A percentile compares a stretch with the other conserved stretches of the same genome.
phyloP scores from a whole-genome alignment of 768 basidiomycete genomes.

The Hypholoma fasciculare region DNA sequence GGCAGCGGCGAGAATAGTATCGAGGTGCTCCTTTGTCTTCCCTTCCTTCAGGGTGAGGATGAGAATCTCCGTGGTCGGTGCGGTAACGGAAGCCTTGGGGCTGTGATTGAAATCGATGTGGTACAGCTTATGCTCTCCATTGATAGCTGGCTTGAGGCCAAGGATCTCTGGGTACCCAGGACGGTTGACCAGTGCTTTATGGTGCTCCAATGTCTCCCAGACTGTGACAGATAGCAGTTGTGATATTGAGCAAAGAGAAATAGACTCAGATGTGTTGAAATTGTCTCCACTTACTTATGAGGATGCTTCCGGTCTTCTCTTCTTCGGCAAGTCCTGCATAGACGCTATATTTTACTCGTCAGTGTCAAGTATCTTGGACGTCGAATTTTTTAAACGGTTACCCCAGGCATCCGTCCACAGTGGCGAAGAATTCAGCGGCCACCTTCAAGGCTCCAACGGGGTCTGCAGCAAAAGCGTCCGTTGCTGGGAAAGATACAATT shows the following conservation, averaged over 20 bases:
- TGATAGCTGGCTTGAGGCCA: conserved; percentile 4
- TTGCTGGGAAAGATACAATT: neutral
- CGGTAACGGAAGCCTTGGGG: conserved; percentile 8
- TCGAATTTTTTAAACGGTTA: neutral
- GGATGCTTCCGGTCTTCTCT: conserved; percentile 7
- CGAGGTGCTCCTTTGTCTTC: conserved; percentile 11
- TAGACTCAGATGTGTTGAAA: neutral
- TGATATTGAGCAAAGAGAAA: neutral
- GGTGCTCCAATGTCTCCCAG: conserved; percentile 21
- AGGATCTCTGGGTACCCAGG: conserved; percentile 14
- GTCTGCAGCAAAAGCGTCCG: neutral
- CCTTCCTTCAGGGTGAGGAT: conserved; percentile 15
- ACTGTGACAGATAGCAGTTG: neutral
- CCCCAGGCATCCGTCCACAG: neutral
- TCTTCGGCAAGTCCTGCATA: conserved; percentile 14
- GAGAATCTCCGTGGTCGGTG: conserved; percentile 16
- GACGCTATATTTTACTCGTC: neutral
- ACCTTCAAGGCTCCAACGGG: neutral
- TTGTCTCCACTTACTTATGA: conserved; percentile 9
- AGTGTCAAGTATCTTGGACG: neutral
- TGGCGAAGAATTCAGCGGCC: neutral
- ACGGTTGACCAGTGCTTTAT: conserved; percentile 12
- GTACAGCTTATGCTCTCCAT: conserved; percentile 5
- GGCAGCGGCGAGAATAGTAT: conserved; percentile 1
- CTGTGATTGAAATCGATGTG: conserved; percentile 17